Evolutionary conservation across 2,329 filamentous ascomycete genomes (phyloP).

Genomic region (Aureobasidium sp.): DNA sequence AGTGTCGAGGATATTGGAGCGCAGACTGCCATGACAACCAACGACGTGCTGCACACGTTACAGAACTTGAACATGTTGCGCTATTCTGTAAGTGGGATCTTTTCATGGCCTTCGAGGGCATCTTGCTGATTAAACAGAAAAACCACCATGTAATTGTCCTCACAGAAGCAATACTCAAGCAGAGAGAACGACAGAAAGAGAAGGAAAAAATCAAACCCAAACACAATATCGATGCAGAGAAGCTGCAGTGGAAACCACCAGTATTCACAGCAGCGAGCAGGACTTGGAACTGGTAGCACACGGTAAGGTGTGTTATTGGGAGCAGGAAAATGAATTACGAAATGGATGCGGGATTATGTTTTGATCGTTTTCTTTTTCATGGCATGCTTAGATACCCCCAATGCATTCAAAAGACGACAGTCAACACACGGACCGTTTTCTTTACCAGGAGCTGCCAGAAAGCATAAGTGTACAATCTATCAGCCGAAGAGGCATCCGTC

Average conservation of each 20-base stretch:
- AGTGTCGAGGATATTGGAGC: constrained; percentile 81
- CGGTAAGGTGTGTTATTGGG: neutral
- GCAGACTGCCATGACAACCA: constrained; percentile 87
- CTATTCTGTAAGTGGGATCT: constrained; percentile 57
- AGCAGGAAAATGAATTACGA: constrained; percentile 10
- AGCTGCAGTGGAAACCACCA: constrained; percentile 91
- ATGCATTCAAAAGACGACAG: constrained; percentile 9
- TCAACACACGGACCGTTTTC: constrained; percentile 7
- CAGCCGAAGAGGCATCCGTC: neutral
- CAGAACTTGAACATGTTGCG: constrained; percentile 92
- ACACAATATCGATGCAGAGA: constrained; percentile 66
- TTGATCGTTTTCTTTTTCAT: constrained; percentile 13
- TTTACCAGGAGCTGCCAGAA: constrained; percentile 11
- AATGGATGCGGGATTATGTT: constrained; percentile 7
- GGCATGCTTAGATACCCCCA: constrained; percentile 15
- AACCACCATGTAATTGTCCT: constrained; percentile 95
- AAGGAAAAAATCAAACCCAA: constrained; percentile 75
- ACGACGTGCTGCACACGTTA: constrained; percentile 90
- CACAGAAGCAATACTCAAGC: constrained; percentile 69
- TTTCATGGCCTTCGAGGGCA: neutral
- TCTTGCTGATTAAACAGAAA: constrained; percentile 42
- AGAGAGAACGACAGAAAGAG: constrained; percentile 58
- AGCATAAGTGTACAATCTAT: constrained; percentile 17
- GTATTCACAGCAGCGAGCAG: constrained; percentile 83
- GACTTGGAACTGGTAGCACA: constrained; percentile 83